Evolutionary conservation across 1,284 basidiomycete genomes (phyloP).

Genomic region (Ganoderma lingzhi): DNA sequence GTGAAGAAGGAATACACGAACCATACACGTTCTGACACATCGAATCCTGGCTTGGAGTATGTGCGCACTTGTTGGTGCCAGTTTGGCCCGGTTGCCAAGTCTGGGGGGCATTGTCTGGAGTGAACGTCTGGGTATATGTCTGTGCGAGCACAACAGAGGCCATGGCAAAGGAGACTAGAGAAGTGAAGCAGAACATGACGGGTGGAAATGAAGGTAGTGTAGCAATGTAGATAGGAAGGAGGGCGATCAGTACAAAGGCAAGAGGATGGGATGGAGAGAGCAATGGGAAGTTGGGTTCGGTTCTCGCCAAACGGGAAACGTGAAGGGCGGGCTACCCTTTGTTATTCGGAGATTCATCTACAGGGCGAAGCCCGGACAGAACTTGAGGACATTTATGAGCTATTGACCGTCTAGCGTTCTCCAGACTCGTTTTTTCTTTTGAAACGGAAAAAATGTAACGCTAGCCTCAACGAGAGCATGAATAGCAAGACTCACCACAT

Average conservation of each 20-base stretch:
- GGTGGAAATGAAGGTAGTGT: not conserved
- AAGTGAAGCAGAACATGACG: constrained; percentile 26
- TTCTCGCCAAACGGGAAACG: not conserved
- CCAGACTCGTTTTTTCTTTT: not conserved
- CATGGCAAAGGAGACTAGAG: constrained; percentile 28
- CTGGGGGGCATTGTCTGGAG: constrained; percentile 52
- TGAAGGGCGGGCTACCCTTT: not conserved
- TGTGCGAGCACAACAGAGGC: constrained; percentile 38
- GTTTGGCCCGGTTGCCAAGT: constrained; percentile 65
- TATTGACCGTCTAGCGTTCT: not conserved
- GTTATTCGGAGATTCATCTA: not conserved
- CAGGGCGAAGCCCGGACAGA: not conserved
- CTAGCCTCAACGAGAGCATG: not conserved
- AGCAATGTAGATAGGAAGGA: too few species aligned
- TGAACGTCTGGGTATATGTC: constrained; percentile 48
- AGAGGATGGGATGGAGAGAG: not conserved
- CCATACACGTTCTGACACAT: constrained; percentile 72
- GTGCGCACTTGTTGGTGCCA: constrained; percentile 73
- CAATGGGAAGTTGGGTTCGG: not conserved
- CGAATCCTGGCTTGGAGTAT: constrained; percentile 59
- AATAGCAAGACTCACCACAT: not conserved
- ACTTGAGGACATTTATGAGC: not conserved
- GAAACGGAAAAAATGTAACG: not conserved
- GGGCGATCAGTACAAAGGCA: not conserved
- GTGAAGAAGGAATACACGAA: constrained; percentile 34